These are phyloP conservation scores for Phytophthora europaea DNA, from an alignment of 352 stramenopile genomes.

Conservation along the genomic window DNA sequence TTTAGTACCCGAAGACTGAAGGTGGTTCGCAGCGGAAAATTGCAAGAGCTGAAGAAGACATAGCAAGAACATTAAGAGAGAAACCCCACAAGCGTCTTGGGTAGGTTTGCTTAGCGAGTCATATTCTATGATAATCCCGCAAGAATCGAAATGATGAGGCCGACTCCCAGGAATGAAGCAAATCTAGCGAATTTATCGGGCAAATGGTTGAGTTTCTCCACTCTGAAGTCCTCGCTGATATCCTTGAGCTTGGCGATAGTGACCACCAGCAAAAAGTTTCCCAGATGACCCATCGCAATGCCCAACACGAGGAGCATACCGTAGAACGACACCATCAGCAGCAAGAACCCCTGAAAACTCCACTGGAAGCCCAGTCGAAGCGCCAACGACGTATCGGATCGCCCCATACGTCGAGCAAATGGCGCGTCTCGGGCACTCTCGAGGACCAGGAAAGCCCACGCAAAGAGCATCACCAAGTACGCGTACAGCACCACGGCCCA, in stretches of 20 bases:
- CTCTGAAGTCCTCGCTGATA: conserved; percentile 75
- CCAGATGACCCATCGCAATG: conserved; percentile 65
- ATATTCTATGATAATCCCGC: conserved; percentile 41
- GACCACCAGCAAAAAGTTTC: conserved; percentile 73
- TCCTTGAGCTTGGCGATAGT: conserved; percentile 71
- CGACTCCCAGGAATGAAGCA: conserved; percentile 48
- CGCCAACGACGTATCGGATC: conserved; percentile 58
- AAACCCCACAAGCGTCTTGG: neutral
- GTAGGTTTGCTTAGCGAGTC: neutral
- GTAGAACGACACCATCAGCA: conserved; percentile 71
- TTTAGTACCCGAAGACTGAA: neutral
- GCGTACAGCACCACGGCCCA: conserved; percentile 65
- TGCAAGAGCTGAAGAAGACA: neutral
- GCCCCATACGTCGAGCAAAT: conserved; percentile 68
- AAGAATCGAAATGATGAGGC: conserved; percentile 67
- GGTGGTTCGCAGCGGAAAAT: neutral
- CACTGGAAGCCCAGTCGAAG: conserved; percentile 65
- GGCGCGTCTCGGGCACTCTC: conserved; percentile 81
- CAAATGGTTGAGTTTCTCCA: conserved; percentile 70
- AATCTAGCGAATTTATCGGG: conserved; percentile 65
- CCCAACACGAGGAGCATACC: conserved; percentile 59
- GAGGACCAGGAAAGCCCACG: conserved; percentile 65
- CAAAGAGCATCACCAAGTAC: conserved; percentile 69
- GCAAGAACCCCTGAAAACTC: conserved; percentile 72
- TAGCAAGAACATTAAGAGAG: no score